Base-by-base conservation (phyloP, 495 filamentous ascomycete species). In the Terfezia claveryi region DNA sequence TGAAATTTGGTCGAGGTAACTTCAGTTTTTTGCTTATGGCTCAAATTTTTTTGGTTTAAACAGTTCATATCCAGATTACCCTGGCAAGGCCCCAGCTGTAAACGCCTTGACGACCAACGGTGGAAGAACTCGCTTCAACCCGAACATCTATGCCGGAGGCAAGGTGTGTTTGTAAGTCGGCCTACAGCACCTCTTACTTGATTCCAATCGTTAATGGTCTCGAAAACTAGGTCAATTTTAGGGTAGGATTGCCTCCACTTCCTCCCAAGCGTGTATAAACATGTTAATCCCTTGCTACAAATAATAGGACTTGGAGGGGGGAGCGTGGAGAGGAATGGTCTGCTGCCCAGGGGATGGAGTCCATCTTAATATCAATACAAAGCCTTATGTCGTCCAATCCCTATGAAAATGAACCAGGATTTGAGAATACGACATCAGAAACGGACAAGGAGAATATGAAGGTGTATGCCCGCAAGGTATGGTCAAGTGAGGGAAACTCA, bases 371-470 rank as follows among this genome's bases (percentile, higher is more conserved):
- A 36, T 96, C 91, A 6, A 95, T 98, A 54, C 91, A 98, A 67
- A 94, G 87, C 62, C 71, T 98, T 32, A 87, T 98, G 81, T 92
- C 87, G 1, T 69, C 77, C 23, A 94, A 95, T 65, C 91, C 91
- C 0, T 98, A 94, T 67, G 85, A 91, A 67, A 93, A 95, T 60
- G 91, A 98, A 64, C 91, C 91, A 16, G 91, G 91, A 9, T 94
- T 83, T 60, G 91, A 95, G 61, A 75, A 82, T 53, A 76, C 80
- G 17, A 79, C 79, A 37, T 74, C 76, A 20, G 67, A 71, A 4
- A 68, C 73, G 10, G 83, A 94, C 63, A 80, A 83, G 69, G 77
- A 81, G 64, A 75, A 80, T 51, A 85, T 85, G 67, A 74, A 79
- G 56, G 69, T 77, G n/a, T 98, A 98, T 67, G 73, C 85, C 37